phyloP scores from a whole-genome alignment of 2,329 filamentous ascomycete species.

The Furcasterigmium furcatum region DNA sequence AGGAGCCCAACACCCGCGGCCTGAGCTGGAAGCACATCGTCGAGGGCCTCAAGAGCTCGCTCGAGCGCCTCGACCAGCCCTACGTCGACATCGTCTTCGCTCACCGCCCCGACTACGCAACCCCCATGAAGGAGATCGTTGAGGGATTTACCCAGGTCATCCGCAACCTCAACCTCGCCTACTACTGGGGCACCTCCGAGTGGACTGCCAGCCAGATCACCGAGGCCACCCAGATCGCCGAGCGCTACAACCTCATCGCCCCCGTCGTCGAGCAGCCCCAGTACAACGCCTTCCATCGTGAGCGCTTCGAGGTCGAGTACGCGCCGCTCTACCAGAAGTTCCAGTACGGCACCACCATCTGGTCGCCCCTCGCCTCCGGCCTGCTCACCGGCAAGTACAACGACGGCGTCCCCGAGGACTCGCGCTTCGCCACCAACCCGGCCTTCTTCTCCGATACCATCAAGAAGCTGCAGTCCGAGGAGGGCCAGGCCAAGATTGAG shows the following conservation, averaged over 20 bases:
- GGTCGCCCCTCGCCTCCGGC: slow-evolving; percentile 53
- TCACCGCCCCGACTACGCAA: slow-evolving; percentile 64
- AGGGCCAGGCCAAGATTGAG: slow-evolving; percentile 20
- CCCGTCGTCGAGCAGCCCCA: slow-evolving; percentile 66
- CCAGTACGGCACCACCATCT: slow-evolving; percentile 59
- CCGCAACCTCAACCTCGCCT: slow-evolving; percentile 57
- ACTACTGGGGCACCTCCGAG: slow-evolving; percentile 72
- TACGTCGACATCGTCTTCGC: slow-evolving; percentile 70
- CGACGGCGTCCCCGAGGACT: slow-evolving; percentile 50
- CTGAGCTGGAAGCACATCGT: slow-evolving; percentile 60
- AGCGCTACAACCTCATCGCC: slow-evolving; percentile 56
- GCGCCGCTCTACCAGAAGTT: slow-evolving; percentile 57
- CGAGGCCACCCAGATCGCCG: slow-evolving; percentile 57
- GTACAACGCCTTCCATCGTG: slow-evolving; percentile 62
- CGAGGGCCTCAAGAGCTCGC: slow-evolving; percentile 54
- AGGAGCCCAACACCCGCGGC: slow-evolving; percentile 52
- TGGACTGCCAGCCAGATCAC: slow-evolving; percentile 67
- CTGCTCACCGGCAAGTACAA: slow-evolving; percentile 67
- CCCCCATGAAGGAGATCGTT: slow-evolving; percentile 69
- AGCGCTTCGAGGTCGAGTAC: slow-evolving; percentile 63
- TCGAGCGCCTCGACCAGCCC: slow-evolving; percentile 54
- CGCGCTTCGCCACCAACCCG: slow-evolving; percentile 54
- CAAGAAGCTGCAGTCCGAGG: slow-evolving; percentile 39
- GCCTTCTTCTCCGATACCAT: slow-evolving; percentile 55
- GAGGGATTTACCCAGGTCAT: slow-evolving; percentile 70